Evolutionary conservation across 441 rosid genomes (phyloP).

Genomic region (Populus hybrid): DNA sequence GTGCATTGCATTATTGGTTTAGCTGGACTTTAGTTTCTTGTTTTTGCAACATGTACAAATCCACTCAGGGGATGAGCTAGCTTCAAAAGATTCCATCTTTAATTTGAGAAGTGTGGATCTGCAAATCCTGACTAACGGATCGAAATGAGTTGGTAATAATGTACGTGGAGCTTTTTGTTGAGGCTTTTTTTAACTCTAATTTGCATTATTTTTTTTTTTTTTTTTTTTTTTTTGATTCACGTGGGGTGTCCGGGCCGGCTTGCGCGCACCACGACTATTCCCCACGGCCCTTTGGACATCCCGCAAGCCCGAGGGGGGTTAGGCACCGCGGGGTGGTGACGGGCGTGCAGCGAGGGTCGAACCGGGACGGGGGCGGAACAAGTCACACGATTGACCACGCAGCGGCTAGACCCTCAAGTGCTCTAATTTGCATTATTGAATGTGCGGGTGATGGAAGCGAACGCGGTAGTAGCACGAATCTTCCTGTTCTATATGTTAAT

Average conservation of each 20-base stretch:
- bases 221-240: too few species aligned
- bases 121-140: constrained; percentile 28
- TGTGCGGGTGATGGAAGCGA: neutral
- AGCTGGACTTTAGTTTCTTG: constrained; percentile 6
- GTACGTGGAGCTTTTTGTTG: constrained; percentile 12
- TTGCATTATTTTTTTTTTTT: too few species aligned
- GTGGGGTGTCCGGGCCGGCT: too few species aligned
- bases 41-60: constrained; percentile 6
- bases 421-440: constrained; percentile 21
- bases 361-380: too few species aligned
- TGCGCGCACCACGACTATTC: too few species aligned
- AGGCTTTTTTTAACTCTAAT: constrained; percentile 2
- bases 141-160: constrained; percentile 29
- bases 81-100: neutral
- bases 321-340: too few species aligned
- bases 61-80: constrained; percentile 6
- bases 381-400: too few species aligned
- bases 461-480: neutral
- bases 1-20: neutral
- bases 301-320: too few species aligned
- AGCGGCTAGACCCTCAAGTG: too few species aligned
- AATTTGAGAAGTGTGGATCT: neutral
- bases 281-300: too few species aligned
- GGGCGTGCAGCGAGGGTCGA: too few species aligned
- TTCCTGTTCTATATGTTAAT: neutral